A percentile compares a stretch with the other conserved stretches of the same genome.
phyloP scores from a whole-genome alignment of 805 yeast genomes.

The Candida krabiensis region DNA sequence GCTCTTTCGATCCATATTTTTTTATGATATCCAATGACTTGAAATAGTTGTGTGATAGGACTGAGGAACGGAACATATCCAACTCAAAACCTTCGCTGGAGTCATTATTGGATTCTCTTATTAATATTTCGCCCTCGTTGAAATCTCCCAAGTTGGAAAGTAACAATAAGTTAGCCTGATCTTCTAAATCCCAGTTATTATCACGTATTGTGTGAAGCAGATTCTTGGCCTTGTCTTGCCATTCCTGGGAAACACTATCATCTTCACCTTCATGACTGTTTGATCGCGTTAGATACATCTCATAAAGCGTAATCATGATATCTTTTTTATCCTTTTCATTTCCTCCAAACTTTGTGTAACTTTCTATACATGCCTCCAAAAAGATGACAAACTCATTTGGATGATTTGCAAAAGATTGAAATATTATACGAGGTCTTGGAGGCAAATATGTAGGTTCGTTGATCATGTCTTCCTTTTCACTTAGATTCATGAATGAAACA shows the following conservation, averaged over 20 bases:
- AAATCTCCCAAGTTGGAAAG: conserved; percentile 59
- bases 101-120: conserved; percentile 32
- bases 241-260: conserved; percentile 39
- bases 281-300: conserved; percentile 70
- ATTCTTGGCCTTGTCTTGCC: conserved; percentile 65
- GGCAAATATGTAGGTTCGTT: conserved; percentile 78
- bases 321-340: conserved; percentile 67
- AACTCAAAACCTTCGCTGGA: conserved; percentile 43
- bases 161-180: conserved; percentile 53
- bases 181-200: conserved; percentile 45
- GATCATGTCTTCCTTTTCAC: conserved; percentile 14
- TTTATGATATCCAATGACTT: conserved; percentile 58
- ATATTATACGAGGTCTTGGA: conserved; percentile 85
- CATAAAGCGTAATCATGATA: conserved; percentile 75
- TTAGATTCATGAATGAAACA: conserved; percentile 30
- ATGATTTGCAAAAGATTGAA: conserved; percentile 81
- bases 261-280: conserved; percentile 26
- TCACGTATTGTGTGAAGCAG: conserved; percentile 42
- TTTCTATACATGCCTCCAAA: conserved; percentile 84
- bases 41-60: conserved; percentile 55
- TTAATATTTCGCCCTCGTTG: conserved; percentile 46
- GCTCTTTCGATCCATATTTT: conserved; percentile 60
- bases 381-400: conserved; percentile 89
- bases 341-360: conserved; percentile 76
- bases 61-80: conserved; percentile 65